Evolutionary conservation across 2,329 filamentous ascomycete genomes (phyloP).

Genomic region (Calonectria pteridis): DNA sequence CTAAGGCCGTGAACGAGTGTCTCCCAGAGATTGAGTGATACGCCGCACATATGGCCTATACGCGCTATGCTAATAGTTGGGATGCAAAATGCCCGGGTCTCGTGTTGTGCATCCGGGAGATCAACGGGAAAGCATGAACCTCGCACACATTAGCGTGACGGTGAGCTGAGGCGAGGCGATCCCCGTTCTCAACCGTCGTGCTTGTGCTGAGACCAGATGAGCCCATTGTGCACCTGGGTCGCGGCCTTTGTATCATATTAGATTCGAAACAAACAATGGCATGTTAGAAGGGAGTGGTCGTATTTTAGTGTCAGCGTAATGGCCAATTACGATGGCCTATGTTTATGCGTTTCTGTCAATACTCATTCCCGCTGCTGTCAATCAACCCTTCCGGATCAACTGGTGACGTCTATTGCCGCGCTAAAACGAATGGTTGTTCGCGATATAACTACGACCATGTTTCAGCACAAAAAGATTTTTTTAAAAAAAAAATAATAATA

Average conservation of each 20-base stretch:
- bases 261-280: constrained; percentile 9
- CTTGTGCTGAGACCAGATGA: neutral
- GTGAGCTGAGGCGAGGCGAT: neutral
- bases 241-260: neutral
- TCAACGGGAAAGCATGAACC: constrained; percentile 1
- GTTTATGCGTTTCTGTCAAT: neutral
- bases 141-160: neutral
- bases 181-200: neutral
- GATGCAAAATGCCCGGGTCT: constrained; percentile 8
- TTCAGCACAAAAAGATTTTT: neutral
- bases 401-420: neutral
- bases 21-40: neutral
- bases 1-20: neutral
- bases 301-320: neutral
- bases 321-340: neutral
- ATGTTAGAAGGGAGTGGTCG: neutral
- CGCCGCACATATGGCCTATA: constrained; percentile 6
- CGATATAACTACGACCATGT: constrained; percentile 4
- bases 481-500: constrained; percentile 4
- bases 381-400: neutral
- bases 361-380: neutral
- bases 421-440: neutral
- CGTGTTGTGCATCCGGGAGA: neutral
- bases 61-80: constrained; percentile 3
- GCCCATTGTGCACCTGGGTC: neutral